phyloP scores from a whole-genome alignment of 495 filamentous ascomycete species.

The Podospora pseudocomata region DNA sequence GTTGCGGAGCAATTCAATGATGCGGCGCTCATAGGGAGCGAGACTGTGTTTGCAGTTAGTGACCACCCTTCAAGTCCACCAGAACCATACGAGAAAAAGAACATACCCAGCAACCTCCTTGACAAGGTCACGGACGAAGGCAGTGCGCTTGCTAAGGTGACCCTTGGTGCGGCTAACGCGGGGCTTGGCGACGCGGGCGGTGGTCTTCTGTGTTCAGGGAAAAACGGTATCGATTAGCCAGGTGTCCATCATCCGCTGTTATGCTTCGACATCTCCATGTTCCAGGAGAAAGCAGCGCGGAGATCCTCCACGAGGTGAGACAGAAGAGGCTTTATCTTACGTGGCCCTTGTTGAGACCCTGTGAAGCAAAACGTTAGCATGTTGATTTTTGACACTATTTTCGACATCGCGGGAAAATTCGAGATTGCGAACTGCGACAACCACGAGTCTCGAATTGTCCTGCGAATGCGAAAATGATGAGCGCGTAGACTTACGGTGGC shows the following conservation, averaged over 20 bases:
- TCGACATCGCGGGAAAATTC: background rate
- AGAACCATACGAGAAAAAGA: background rate
- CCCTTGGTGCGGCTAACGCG: slow-evolving; percentile 90
- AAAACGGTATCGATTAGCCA: slow-evolving; percentile 39
- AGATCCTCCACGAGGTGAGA: slow-evolving; percentile 57
- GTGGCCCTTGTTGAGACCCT: slow-evolving; percentile 84
- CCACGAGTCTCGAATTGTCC: background rate
- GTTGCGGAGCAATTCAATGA: slow-evolving; percentile 98
- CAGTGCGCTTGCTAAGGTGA: slow-evolving; percentile 86
- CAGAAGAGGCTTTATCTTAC: slow-evolving; percentile 48
- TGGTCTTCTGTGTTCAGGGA: slow-evolving; percentile 73
- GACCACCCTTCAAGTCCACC: background rate
- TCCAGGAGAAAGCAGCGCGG: slow-evolving; percentile 39
- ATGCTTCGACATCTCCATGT: slow-evolving; percentile 20
- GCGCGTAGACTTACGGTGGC: slow-evolving; percentile 16
- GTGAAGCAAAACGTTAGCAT: slow-evolving; percentile 19
- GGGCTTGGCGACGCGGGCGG: slow-evolving; percentile 77
- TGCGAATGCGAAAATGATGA: background rate
- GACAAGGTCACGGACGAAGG: slow-evolving; percentile 88
- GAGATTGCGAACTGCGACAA: background rate
- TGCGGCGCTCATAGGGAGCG: slow-evolving; percentile 95
- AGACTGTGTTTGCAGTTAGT: slow-evolving; percentile 44
- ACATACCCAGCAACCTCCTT: slow-evolving; percentile 90
- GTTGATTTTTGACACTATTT: background rate
- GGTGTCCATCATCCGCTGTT: slow-evolving; percentile 27